phyloP scores from a whole-genome alignment of 2,329 filamentous ascomycete species.

The Trichoderma koningiopsis region DNA sequence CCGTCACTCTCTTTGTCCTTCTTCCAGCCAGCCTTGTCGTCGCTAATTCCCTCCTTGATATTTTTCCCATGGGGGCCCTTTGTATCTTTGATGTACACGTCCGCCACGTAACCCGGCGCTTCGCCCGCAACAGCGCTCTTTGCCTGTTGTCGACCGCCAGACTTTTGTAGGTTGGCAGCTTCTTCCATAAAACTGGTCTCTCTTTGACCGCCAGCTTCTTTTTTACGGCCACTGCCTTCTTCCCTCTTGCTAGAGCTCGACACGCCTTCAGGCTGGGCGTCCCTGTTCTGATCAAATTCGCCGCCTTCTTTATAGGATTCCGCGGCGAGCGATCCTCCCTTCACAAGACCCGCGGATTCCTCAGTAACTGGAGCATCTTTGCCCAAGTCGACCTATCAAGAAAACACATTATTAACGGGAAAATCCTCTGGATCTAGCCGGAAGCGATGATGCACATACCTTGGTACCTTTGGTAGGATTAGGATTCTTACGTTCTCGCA shows the following conservation, averaged over 20 bases:
- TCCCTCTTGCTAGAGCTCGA: slow-evolving; percentile 26
- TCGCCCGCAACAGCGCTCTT: slow-evolving; percentile 34
- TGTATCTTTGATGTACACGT: slow-evolving; percentile 36
- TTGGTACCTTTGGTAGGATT: slow-evolving; percentile 26
- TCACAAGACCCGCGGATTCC: slow-evolving; percentile 66
- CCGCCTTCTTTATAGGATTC: slow-evolving; percentile 67
- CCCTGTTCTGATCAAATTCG: slow-evolving; percentile 61
- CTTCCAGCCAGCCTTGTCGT: slow-evolving; percentile 28
- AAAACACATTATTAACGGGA: neutral
- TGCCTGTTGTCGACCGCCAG: too few relatives aligned
- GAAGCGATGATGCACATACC: slow-evolving; percentile 1
- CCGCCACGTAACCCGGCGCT: too few relatives aligned
- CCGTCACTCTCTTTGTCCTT: slow-evolving; percentile 35
- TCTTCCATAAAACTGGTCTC: neutral
- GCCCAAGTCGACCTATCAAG: slow-evolving; percentile 49
- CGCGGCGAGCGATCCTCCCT: slow-evolving; percentile 72
- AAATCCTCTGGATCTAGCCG: neutral
- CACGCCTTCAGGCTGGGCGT: slow-evolving; percentile 39
- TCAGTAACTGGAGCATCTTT: slow-evolving; percentile 51
- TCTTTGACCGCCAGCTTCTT: too few relatives aligned
- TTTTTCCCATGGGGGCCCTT: slow-evolving; percentile 45
- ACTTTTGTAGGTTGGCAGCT: neutral
- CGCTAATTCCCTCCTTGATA: slow-evolving; percentile 42
- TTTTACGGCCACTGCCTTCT: slow-evolving; percentile 2
- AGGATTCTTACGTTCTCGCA: slow-evolving; percentile 25